phyloP scores from a whole-genome alignment of 257 asterid species.

The Eustoma russellianum region DNA sequence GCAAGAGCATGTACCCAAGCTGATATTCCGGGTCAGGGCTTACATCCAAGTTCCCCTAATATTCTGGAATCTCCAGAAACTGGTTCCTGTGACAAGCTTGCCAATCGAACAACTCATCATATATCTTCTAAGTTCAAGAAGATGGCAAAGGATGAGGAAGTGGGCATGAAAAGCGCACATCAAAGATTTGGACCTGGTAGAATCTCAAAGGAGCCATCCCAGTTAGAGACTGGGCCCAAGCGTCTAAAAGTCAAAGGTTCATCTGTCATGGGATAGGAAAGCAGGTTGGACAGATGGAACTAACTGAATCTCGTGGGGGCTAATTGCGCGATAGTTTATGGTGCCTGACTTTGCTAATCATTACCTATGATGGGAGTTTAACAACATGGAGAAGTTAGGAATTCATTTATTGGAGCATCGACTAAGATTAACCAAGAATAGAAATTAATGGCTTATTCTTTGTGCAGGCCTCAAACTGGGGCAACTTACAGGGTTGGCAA shows the following conservation, averaged over 20 bases:
- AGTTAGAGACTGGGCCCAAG: conserved; percentile 40
- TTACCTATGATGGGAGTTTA: conserved; percentile 38
- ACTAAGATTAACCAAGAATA: conserved; percentile 43
- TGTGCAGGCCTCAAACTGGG: conserved; percentile 67
- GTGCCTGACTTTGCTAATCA: no score
- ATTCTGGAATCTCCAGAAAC: conserved; percentile 21
- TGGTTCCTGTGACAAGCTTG: conserved; percentile 24
- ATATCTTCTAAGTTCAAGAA: conserved; percentile 52
- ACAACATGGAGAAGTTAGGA: conserved; percentile 39
- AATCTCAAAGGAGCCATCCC: conserved; percentile 17
- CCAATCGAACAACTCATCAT: conserved; percentile 29
- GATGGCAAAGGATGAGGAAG: conserved; percentile 27
- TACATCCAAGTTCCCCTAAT: conserved; percentile 15
- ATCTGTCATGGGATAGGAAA: conserved; percentile 37
- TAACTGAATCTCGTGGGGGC: neutral
- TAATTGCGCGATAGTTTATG: no score
- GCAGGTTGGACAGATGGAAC: conserved; percentile 23
- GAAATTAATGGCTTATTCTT: conserved; percentile 47
- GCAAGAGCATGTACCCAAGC: conserved; percentile 24
- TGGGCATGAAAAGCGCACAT: no score
- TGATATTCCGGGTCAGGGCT: conserved; percentile 13
- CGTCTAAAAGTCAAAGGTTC: conserved; percentile 79
- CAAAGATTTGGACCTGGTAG: conserved; percentile 17
- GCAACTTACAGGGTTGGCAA: conserved; percentile 39
- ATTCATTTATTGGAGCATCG: conserved; percentile 35